phyloP scores from a whole-genome alignment of 1,139 yeast genomes.

The Taphrina betulina region DNA sequence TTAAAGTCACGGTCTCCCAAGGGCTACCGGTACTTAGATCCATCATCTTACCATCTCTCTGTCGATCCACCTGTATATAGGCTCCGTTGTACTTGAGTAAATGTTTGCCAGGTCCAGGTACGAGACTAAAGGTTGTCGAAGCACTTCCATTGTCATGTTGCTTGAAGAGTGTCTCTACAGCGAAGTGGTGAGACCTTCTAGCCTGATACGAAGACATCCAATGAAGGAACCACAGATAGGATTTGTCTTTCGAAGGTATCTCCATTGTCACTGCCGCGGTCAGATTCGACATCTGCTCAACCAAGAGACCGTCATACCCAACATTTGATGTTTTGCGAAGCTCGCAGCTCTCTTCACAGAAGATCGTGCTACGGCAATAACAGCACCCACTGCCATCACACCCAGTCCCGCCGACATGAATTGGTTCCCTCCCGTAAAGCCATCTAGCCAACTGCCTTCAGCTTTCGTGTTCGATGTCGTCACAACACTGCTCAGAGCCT shows the following conservation, averaged over 20 bases:
- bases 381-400: constrained; percentile 86
- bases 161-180: constrained; percentile 81
- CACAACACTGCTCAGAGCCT: no score
- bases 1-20: constrained; percentile 88
- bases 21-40: constrained; percentile 93
- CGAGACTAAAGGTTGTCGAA: constrained; percentile 79
- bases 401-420: constrained; percentile 48
- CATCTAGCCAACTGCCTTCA: constrained; percentile 20
- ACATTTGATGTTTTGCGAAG: constrained; percentile 72
- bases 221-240: constrained; percentile 89
- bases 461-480: constrained; percentile 37
- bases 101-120: constrained; percentile 98
- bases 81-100: constrained; percentile 82
- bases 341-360: constrained; percentile 64
- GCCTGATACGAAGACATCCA: constrained; percentile 77
- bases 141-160: constrained; percentile 95
- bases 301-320: no score
- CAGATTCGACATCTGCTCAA: no score
- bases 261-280: constrained; percentile 62
- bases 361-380: constrained; percentile 72
- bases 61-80: constrained; percentile 82
- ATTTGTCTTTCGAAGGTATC: constrained; percentile 88
- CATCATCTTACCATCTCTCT: constrained; percentile 81
- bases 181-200: constrained; percentile 60
- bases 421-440: constrained; percentile 30